Conservation (phyloP, 2,329 filamentous ascomycete species). For the Diplodia mutila region DNA sequence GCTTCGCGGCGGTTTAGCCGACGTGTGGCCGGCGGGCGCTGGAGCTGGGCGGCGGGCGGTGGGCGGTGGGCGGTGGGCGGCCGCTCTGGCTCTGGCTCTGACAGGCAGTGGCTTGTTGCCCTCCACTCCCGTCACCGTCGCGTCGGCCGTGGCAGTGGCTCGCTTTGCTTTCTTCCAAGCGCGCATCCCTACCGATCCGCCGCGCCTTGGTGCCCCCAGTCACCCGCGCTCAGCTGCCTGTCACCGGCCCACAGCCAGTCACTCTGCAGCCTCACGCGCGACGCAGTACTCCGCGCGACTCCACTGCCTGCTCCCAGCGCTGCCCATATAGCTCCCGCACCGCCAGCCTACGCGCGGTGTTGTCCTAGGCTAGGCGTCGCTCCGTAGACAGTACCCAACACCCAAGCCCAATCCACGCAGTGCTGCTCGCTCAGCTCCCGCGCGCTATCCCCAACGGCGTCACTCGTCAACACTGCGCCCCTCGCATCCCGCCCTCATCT, state of each 20-base stretch:
- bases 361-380: neutral
- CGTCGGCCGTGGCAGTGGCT: neutral
- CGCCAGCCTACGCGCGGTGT: neutral
- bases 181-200: slow-evolving; percentile 22
- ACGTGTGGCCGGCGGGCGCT: neutral
- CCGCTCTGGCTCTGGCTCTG: neutral
- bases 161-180: slow-evolving; percentile 5
- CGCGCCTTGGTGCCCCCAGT: neutral
- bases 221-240: slow-evolving; percentile 20
- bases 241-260: slow-evolving; percentile 19
- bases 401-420: slow-evolving; percentile 10
- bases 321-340: slow-evolving; percentile 3
- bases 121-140: neutral
- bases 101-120: neutral
- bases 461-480: slow-evolving; percentile 11
- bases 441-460: slow-evolving; percentile 19
- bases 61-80: neutral
- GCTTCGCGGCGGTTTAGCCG: slow-evolving; percentile 1
- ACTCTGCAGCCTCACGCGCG: slow-evolving; percentile 23
- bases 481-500: slow-evolving; percentile 18
- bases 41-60: neutral
- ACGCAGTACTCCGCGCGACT: neutral
- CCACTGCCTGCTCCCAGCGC: neutral
- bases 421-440: slow-evolving; percentile 16
- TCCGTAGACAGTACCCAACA: slow-evolving; percentile 1